phyloP scores from a whole-genome alignment of 2,329 filamentous ascomycete species.

The Cordyceps tenuipes region DNA sequence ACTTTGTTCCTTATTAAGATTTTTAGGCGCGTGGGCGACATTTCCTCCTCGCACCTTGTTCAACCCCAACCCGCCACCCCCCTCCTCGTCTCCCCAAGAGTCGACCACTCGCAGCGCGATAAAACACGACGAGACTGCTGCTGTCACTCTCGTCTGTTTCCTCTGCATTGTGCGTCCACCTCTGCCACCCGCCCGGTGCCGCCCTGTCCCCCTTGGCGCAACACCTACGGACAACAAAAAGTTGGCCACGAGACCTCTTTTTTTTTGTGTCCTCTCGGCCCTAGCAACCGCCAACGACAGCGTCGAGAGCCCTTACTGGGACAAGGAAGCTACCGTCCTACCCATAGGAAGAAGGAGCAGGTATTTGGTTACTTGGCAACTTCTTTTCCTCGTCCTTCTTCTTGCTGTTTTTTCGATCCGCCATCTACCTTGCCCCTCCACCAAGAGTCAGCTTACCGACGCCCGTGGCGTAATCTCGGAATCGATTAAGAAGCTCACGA shows the following conservation, averaged over 20 bases:
- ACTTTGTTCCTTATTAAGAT: neutral
- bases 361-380: slow-evolving; percentile 9
- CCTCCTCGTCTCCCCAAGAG: neutral
- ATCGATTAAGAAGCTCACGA: neutral
- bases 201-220: neutral
- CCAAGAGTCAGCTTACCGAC: neutral
- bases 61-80: neutral
- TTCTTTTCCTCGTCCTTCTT: neutral
- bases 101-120: neutral
- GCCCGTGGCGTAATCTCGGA: neutral
- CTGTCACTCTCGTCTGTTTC: neutral
- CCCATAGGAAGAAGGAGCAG: neutral
- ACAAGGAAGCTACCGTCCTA: neutral
- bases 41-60: neutral
- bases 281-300: neutral
- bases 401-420: too few relatives aligned
- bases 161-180: neutral
- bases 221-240: neutral
- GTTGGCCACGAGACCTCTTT: slow-evolving; percentile 10
- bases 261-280: neutral
- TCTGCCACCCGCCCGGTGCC: neutral
- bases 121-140: neutral
- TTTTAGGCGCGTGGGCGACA: neutral
- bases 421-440: neutral
- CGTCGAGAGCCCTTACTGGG: neutral